Evolutionary conservation across 345 rosid genomes (phyloP).

Genomic region (Salix caprea): DNA sequence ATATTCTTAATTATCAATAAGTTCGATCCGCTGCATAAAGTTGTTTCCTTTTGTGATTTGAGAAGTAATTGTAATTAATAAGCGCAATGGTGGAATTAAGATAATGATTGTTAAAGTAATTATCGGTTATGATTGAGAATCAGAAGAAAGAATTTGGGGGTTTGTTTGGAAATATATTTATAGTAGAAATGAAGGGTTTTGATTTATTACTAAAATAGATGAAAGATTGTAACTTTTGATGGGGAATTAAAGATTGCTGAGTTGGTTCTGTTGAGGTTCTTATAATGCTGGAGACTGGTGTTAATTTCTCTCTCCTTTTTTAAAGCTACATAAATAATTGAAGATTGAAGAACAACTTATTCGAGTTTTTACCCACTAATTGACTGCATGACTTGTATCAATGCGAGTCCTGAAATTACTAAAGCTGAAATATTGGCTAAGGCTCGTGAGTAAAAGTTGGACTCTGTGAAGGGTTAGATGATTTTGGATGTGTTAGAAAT

Average conservation of each 20-base stretch:
- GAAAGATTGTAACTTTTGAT: background rate
- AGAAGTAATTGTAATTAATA: background rate
- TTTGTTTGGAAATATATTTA: background rate
- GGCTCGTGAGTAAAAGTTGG: background rate
- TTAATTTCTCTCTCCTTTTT: background rate
- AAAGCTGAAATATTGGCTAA: background rate
- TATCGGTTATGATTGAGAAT: background rate
- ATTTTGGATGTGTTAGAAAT: background rate
- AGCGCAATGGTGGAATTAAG: background rate
- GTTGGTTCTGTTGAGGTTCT: background rate
- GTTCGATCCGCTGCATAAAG: background rate
- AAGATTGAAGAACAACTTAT: background rate
- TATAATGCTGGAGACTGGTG: background rate
- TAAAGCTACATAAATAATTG: background rate
- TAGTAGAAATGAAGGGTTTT: background rate
- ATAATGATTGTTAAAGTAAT: background rate
- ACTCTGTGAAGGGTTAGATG: background rate
- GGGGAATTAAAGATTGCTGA: background rate
- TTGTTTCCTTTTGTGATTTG: background rate
- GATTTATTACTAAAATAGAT: background rate
- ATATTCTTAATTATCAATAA: background rate
- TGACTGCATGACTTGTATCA: background rate
- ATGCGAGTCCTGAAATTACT: background rate
- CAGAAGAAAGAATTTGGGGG: background rate
- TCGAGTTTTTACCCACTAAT: background rate